Evolutionary conservation across 129 eudicot species (phyloP).

Genomic region (Flaveria trinervia): DNA sequence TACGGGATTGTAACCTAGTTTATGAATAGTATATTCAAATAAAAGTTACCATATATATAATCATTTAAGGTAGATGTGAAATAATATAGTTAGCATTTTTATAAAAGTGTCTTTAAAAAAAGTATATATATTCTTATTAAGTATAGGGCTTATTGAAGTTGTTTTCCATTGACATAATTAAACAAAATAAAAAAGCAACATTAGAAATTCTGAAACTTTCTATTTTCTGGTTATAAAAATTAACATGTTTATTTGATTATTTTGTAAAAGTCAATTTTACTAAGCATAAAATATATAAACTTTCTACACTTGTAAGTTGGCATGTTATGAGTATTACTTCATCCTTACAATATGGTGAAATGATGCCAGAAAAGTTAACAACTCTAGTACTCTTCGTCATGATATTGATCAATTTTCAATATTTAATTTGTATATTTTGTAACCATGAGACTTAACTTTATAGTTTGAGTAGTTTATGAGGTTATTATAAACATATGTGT

Average conservation of each 20-base stretch:
- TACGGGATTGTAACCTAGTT: background rate
- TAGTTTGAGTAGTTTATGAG: background rate
- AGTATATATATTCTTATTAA: background rate
- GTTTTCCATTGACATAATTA: no score
- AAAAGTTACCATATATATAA: no score
- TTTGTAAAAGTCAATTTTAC: background rate
- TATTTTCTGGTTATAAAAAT: background rate
- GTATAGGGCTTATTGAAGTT: background rate
- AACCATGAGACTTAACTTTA: no score
- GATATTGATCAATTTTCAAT: background rate
- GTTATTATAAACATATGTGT: no score
- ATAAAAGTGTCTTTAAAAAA: no score
- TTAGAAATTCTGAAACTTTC: background rate
- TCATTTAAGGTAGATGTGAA: no score
- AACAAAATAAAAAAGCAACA: background rate
- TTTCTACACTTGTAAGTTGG: background rate
- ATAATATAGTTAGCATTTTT: background rate
- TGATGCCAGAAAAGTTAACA: conserved; percentile 7
- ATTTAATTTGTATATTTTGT: background rate
- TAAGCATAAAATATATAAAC: background rate
- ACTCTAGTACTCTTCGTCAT: conserved; percentile 1
- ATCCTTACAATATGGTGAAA: background rate
- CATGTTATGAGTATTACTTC: no score
- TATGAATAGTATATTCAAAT: background rate
- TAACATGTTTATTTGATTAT: background rate